phyloP scores from a whole-genome alignment of 2,329 filamentous ascomycete genomes.

The Paraphaeosphaeria minitans region DNA sequence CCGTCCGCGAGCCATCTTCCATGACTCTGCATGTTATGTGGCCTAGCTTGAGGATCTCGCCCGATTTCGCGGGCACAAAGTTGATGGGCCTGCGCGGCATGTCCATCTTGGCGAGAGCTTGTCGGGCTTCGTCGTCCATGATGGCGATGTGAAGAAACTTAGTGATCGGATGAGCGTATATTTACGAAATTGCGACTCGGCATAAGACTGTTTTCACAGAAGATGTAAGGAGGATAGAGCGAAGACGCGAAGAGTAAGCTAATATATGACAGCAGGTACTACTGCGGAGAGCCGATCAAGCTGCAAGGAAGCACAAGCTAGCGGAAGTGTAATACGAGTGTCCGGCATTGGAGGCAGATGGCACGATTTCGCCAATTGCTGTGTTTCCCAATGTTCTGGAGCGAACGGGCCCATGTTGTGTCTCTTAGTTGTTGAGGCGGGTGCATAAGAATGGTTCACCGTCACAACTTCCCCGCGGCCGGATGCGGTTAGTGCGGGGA shows the following conservation, averaged over 20 bases:
- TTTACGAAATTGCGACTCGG: too few species aligned
- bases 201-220: not conserved
- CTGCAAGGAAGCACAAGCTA: conserved; percentile 2
- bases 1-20: conserved; percentile 58
- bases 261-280: conserved; percentile 13
- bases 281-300: conserved; percentile 35
- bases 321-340: too few species aligned
- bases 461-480: conserved; percentile 11
- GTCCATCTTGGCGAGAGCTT: conserved; percentile 39
- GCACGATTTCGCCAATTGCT: too few species aligned
- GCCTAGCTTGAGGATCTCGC: conserved; percentile 57
- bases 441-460: not conserved
- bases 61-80: conserved; percentile 54
- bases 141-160: not conserved
- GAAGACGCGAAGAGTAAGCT: not conserved
- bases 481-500: conserved; percentile 21
- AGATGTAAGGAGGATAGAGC: not conserved
- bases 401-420: too few species aligned
- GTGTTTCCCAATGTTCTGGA: not conserved
- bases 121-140: conserved; percentile 45
- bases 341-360: too few species aligned
- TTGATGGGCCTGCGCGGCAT: conserved; percentile 54
- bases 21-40: conserved; percentile 57
- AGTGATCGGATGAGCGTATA: not conserved
- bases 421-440: not conserved